Evolutionary conservation across 140 eudicot genomes (phyloP).

Genomic region (Oenanthe javanica): DNA sequence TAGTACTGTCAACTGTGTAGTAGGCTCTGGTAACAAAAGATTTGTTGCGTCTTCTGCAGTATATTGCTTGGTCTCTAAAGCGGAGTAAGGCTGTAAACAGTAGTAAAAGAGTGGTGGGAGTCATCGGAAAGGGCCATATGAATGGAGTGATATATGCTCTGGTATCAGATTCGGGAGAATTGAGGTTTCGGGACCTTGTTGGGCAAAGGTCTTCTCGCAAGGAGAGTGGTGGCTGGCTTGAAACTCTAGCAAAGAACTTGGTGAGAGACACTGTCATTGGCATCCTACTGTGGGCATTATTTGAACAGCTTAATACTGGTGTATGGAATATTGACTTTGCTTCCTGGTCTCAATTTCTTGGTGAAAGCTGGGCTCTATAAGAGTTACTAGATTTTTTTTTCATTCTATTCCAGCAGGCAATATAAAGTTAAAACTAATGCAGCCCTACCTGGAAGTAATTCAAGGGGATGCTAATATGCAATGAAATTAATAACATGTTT

Average conservation of each 20-base stretch:
- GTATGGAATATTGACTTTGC: slow-evolving; percentile 8
- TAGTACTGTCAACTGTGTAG: not conserved
- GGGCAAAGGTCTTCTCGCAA: slow-evolving; percentile 48
- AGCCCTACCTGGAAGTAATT: no score
- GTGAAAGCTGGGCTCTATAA: not conserved
- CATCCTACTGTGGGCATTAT: slow-evolving; percentile 61
- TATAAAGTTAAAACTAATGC: not conserved
- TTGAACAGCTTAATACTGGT: slow-evolving; percentile 49
- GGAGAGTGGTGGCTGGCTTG: slow-evolving; percentile 38
- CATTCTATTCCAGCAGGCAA: not conserved
- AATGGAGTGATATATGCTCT: slow-evolving; percentile 86
- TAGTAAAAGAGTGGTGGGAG: slow-evolving; percentile 81
- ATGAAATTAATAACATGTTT: no score
- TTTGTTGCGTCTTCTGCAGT: slow-evolving; percentile 30
- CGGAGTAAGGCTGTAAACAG: slow-evolving; percentile 89
- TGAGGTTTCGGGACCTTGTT: slow-evolving; percentile 72
- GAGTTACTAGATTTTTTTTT: not conserved
- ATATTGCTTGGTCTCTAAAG: slow-evolving; percentile 90
- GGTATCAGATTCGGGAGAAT: slow-evolving; percentile 69
- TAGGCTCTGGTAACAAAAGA: not conserved
- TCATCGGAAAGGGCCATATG: slow-evolving; percentile 85
- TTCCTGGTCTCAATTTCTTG: slow-evolving; percentile 7
- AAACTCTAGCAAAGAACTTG: slow-evolving; percentile 34
- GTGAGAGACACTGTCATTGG: slow-evolving; percentile 83
- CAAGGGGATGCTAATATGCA: no score